Base-by-base conservation (phyloP, 2,329 filamentous ascomycete species). In the Fusarium staphyleae region DNA sequence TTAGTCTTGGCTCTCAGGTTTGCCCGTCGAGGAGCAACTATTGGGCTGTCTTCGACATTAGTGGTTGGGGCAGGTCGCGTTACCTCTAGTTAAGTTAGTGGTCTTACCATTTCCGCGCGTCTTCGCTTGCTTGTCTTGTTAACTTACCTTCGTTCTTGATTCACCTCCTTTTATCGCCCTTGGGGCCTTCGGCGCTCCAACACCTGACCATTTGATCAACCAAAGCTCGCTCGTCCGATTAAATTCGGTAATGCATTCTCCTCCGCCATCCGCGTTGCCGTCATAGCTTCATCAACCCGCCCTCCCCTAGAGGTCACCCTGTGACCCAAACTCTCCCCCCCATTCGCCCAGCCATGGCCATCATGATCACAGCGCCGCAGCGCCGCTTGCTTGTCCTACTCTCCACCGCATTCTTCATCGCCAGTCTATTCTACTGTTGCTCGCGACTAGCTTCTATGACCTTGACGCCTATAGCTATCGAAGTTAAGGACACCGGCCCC, bases 371-470 rank as follows among this genome's bases (percentile, higher is more conserved):
- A 40, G 57, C 62, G 52, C 44, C 62, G 30, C 67, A 70, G 37
- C 66, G 69, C 29, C 71, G 72, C 19, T 47, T 68, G 24, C 58
- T 73, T 56, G 53, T 72, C 57, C 37, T 73, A 40, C 63, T 66
- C 33, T 60, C 67, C 45, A 64, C 69, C 34, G 56, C 70, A 55
- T 70, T 76, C 66, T 65, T 74, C 58, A 19, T 74, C 40, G 55
- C 66, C 24, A 73, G 70, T 43, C 47, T 73, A 42, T 70, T 72
- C 56, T 62, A 73, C n/a, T 71, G 68, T 59, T 66, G 66, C 59
- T 69, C 65, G 13, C 71, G 73, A 36, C 68, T 75, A 32, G 64
- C 66, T 47, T 56, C 60, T 34, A 59, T 67, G 41, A 59, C 68
- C 44, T 60, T 53, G 16, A 32, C 55, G 4, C 51, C 61, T 5